These are phyloP conservation scores for Metschnikowia borealis DNA, from an alignment of 805 yeast species.

Conservation along the genomic window DNA sequence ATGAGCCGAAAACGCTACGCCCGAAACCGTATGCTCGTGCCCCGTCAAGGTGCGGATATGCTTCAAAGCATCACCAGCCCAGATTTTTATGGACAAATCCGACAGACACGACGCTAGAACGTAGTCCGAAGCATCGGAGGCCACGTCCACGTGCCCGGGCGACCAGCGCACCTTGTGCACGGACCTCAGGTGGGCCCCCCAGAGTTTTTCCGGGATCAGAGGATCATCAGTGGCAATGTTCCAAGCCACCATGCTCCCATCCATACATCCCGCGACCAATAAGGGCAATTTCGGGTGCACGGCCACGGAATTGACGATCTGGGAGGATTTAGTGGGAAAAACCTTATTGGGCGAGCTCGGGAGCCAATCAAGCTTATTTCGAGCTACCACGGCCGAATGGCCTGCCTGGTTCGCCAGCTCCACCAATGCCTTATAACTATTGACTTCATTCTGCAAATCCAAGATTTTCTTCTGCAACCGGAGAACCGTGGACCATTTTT, in stretches of 20 bases:
- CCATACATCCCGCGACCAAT: slow-evolving; percentile 61
- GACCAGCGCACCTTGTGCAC: slow-evolving; percentile 60
- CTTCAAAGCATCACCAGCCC: slow-evolving; percentile 56
- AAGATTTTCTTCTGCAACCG: slow-evolving; percentile 70
- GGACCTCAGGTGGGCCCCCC: slow-evolving; percentile 73
- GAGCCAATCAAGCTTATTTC: slow-evolving; percentile 53
- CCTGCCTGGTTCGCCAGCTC: slow-evolving; percentile 25
- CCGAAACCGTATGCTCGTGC: slow-evolving; percentile 83
- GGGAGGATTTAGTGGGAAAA: slow-evolving; percentile 50
- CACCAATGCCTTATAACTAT: slow-evolving; percentile 44
- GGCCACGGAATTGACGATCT: slow-evolving; percentile 57
- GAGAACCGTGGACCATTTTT: slow-evolving; percentile 85
- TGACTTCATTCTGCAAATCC: slow-evolving; percentile 61
- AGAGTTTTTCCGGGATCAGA: slow-evolving; percentile 55
- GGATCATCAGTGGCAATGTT: slow-evolving; percentile 51
- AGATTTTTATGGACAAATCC: slow-evolving; percentile 59
- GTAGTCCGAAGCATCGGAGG: slow-evolving; percentile 16
- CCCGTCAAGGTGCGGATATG: slow-evolving; percentile 67
- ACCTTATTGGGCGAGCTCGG: slow-evolving; percentile 47
- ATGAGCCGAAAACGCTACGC: slow-evolving; percentile 48
- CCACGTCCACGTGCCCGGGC: slow-evolving; percentile 29
- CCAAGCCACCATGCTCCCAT: slow-evolving; percentile 74
- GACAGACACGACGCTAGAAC: slow-evolving; percentile 49
- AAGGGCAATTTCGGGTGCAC: slow-evolving; percentile 75
- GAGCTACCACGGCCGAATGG: slow-evolving; percentile 12